Evolutionary conservation across 805 yeast genomes (phyloP).

Genomic region (Saccharomycopsis fodiens): DNA sequence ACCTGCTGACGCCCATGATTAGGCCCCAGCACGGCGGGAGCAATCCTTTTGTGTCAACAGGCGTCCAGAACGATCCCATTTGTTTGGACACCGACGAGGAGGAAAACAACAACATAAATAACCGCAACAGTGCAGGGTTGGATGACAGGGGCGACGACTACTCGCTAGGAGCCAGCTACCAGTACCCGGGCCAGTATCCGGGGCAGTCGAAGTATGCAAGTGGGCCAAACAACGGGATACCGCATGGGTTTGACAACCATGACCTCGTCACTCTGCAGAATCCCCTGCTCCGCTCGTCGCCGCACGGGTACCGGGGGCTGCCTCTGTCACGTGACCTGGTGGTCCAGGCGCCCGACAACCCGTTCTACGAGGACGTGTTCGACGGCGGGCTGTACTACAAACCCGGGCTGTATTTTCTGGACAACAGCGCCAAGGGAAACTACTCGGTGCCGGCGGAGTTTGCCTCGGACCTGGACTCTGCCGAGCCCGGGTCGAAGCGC

Average conservation of each 20-base stretch:
- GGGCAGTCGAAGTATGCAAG: not conserved
- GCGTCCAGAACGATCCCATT: slow-evolving; percentile 13
- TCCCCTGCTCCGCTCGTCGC: no score
- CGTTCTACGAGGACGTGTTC: slow-evolving; percentile 5
- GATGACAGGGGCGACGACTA: no score
- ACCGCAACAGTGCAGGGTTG: no score
- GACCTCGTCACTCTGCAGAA: no score
- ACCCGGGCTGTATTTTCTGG: slow-evolving; percentile 2
- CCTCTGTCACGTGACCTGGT: no score
- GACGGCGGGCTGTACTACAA: not conserved
- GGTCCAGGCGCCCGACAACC: not conserved
- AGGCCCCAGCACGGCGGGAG: slow-evolving; percentile 11
- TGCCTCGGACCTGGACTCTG: not conserved
- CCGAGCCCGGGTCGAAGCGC: not conserved
- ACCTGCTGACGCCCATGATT: slow-evolving; percentile 10
- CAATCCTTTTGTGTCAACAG: slow-evolving; percentile 9
- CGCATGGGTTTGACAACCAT: not conserved
- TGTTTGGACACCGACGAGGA: slow-evolving; percentile 18
- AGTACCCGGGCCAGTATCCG: not conserved
- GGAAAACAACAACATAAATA: not conserved
- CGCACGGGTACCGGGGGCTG: no score
- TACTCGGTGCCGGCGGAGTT: not conserved
- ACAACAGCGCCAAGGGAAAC: slow-evolving; percentile 3
- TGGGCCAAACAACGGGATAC: no score
- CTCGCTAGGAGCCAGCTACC: not conserved